Conservation (phyloP, 306 rosid species). For the Dalbergia cochinchinensis region DNA sequence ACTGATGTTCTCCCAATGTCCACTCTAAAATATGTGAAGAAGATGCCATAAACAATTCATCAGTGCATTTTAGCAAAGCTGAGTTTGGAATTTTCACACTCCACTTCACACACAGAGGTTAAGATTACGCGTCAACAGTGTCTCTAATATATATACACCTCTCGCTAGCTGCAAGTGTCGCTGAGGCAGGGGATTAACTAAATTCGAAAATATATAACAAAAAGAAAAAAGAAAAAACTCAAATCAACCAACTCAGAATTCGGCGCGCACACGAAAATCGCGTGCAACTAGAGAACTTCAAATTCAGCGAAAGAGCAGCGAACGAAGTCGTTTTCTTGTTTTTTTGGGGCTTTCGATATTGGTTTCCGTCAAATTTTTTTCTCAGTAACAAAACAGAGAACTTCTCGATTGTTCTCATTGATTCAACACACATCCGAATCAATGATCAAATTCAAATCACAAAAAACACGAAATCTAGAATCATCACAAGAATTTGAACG, state of each 20-base stretch:
- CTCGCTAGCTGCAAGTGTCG: background rate
- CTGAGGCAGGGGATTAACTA: background rate
- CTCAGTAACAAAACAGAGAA: conserved; percentile 22
- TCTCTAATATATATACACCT: background rate
- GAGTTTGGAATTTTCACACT: background rate
- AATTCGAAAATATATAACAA: background rate
- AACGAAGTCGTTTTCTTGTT: conserved; percentile 38
- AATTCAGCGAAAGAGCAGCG: background rate
- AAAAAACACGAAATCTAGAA: background rate
- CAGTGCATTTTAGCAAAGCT: conserved; percentile 29
- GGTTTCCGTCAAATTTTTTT: background rate
- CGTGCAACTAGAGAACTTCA: background rate
- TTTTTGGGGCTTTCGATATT: background rate
- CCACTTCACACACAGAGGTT: background rate
- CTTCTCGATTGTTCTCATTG: background rate
- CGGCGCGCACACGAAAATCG: background rate
- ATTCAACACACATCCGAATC: background rate
- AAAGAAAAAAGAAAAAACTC: background rate
- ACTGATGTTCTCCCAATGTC: conserved; percentile 21
- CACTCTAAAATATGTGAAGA: conserved; percentile 36
- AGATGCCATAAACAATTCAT: conserved; percentile 1
- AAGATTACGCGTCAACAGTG: background rate
- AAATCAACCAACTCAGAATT: background rate
- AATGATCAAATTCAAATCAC: background rate
- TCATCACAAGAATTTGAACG: background rate